Conservation (phyloP, 2,329 filamentous ascomycete genomes). For the Cladosporium halotolerans region DNA sequence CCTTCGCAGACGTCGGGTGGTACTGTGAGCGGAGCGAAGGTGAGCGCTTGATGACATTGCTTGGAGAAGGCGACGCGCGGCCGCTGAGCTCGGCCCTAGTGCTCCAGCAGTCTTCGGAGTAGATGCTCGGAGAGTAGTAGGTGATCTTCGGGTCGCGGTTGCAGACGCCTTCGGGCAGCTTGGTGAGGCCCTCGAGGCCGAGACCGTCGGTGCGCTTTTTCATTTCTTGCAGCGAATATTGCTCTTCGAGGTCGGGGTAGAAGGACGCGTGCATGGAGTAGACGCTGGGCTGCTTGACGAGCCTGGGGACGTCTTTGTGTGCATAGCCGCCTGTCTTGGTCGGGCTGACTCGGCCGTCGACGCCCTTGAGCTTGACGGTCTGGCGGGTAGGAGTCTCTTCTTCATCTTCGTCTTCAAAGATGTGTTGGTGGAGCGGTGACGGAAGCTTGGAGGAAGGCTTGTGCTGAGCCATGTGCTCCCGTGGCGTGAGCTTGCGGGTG, state of each 20-base stretch:
- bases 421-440: background rate
- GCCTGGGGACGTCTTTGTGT: conserved; percentile 16
- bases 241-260: conserved; percentile 21
- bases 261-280: conserved; percentile 27
- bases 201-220: conserved; percentile 24
- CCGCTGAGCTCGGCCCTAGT: background rate
- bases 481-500: background rate
- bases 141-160: conserved; percentile 10
- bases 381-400: background rate
- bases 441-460: background rate
- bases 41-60: background rate
- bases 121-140: conserved; percentile 26
- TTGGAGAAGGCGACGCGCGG: background rate
- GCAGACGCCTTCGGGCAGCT: conserved; percentile 21
- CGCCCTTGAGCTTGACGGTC: conserved; percentile 14
- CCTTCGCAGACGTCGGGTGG: background rate
- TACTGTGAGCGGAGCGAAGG: background rate
- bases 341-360: conserved; percentile 17
- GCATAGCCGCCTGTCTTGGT: conserved; percentile 22
- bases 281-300: conserved; percentile 26
- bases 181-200: conserved; percentile 25
- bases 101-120: conserved; percentile 13
- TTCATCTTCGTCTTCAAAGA: background rate
- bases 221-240: conserved; percentile 21
- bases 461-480: background rate